Percentiles rank a stretch among this genome's conserved stretches.
Evolutionary conservation across 2,329 filamentous ascomycete species (phyloP).

Genomic region (Clarireedia hainanense): DNA sequence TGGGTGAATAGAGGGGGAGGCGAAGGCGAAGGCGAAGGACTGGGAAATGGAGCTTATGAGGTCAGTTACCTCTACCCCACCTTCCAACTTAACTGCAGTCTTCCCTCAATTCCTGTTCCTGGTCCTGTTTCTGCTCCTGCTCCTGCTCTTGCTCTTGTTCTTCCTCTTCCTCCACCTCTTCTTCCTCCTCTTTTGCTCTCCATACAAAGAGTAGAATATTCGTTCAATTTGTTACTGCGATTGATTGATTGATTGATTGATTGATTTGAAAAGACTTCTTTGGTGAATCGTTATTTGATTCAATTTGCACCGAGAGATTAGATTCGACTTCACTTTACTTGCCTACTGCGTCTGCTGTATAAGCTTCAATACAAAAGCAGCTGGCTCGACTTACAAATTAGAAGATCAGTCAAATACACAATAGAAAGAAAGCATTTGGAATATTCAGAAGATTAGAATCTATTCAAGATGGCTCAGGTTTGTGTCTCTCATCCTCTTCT

Average conservation of each 20-base stretch:
- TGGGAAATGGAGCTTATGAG: no score
- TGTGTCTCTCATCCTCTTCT: background rate
- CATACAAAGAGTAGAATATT: background rate
- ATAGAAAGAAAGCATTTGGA: background rate
- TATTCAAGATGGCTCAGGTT: conserved; percentile 11
- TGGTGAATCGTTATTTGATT: no score
- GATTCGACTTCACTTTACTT: no score
- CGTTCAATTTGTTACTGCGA: background rate
- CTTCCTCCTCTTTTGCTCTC: background rate
- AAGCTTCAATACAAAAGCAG: no score
- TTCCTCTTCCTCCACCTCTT: background rate
- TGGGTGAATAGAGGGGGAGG: no score
- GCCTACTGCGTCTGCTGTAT: no score
- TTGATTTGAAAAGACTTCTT: background rate
- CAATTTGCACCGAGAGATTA: no score
- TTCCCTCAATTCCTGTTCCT: background rate
- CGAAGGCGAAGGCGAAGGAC: no score
- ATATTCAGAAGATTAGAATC: background rate
- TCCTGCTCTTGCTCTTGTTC: no score
- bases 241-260: background rate
- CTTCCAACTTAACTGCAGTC: no score
- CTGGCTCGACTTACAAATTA: background rate
- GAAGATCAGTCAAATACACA: background rate
- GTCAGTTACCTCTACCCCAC: no score
- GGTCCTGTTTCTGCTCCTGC: background rate